Conservation (phyloP, 2,329 filamentous ascomycete species). For the Colletotrichum trifolii region DNA sequence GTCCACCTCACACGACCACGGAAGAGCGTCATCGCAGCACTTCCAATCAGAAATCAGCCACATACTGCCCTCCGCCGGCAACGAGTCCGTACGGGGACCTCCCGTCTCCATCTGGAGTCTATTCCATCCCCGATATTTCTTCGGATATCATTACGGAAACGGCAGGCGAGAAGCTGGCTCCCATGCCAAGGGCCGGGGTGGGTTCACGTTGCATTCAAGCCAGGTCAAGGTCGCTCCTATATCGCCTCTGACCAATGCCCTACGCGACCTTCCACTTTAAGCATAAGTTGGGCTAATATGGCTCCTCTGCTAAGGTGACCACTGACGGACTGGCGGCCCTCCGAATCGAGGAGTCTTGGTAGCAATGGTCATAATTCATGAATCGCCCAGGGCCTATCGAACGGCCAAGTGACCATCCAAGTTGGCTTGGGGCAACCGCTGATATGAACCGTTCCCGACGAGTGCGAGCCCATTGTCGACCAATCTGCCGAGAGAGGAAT, state of each 20-base stretch:
- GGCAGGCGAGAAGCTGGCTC: conserved; percentile 26
- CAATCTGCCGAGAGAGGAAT: too few species aligned
- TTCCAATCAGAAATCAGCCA: neutral
- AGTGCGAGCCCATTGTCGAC: too few species aligned
- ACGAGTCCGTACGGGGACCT: conserved; percentile 24
- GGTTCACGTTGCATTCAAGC: conserved; percentile 17
- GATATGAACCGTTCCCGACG: neutral
- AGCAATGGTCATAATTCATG: conserved; percentile 3
- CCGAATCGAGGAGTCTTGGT: neutral
- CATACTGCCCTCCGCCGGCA: conserved; percentile 16
- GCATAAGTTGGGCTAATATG: conserved; percentile 24
- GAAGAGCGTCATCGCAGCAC: neutral
- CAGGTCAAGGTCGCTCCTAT: conserved; percentile 6
- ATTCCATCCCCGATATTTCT: conserved; percentile 5
- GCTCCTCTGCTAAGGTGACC: conserved; percentile 16
- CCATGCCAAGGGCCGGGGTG: conserved; percentile 14
- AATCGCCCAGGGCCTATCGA: neutral
- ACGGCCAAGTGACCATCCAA: neutral
- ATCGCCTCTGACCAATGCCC: conserved; percentile 11
- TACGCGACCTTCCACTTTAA: conserved; percentile 34
- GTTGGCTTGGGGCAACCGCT: too few species aligned
- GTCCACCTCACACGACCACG: neutral
- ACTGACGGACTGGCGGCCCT: neutral
- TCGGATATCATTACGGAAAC: conserved; percentile 26
- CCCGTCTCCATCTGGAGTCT: conserved; percentile 28